These are phyloP conservation scores for Gracilaria vermiculophylla DNA, from an alignment of 23 red algal species.

Conservation along the genomic window DNA sequence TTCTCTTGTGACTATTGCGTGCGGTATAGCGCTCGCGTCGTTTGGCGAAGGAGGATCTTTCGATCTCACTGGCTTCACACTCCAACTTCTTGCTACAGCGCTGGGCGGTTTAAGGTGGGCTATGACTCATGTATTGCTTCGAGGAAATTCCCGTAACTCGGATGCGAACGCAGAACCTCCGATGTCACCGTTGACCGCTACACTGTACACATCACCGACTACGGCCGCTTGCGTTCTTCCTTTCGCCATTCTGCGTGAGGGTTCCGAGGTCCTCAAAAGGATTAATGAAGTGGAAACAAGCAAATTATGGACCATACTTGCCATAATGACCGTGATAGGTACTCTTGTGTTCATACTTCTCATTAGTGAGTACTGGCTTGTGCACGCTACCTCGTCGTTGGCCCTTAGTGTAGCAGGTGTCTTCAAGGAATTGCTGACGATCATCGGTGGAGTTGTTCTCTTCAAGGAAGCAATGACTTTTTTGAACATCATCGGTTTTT, in stretches of 20 bases:
- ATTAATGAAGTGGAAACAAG: constrained; percentile 1
- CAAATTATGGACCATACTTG: constrained; percentile 39
- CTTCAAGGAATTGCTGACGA: constrained; percentile 95
- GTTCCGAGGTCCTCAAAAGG: constrained; percentile 8
- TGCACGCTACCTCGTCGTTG: constrained; percentile 82
- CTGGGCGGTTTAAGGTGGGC: constrained; percentile 91
- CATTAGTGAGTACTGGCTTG: constrained; percentile 90
- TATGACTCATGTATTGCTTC: constrained; percentile 81
- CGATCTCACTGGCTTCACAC: constrained; percentile 55
- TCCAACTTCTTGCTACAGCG: constrained; percentile 80
- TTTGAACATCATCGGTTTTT: constrained; percentile 80
- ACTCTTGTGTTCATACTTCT: constrained; percentile 88
- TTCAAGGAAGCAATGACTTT: constrained; percentile 69
- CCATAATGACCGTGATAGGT: constrained; percentile 67
- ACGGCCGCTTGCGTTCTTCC: constrained; percentile 87
- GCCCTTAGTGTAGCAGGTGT: constrained; percentile 92
- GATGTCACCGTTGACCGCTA: constrained; percentile 72
- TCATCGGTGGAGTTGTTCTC: constrained; percentile 72
- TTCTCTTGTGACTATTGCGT: constrained; percentile 70
- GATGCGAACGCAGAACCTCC: not conserved
- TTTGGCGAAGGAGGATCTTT: constrained; percentile 71
- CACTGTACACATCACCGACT: constrained; percentile 79
- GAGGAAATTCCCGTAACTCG: not conserved
- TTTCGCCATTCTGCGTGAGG: constrained; percentile 74
- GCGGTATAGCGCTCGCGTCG: constrained; percentile 73